Percentiles rank a stretch among this genome's conserved stretches.
Evolutionary conservation across 2,329 filamentous ascomycete genomes (phyloP).

Genomic region (Tetracladium maxilliforme): DNA sequence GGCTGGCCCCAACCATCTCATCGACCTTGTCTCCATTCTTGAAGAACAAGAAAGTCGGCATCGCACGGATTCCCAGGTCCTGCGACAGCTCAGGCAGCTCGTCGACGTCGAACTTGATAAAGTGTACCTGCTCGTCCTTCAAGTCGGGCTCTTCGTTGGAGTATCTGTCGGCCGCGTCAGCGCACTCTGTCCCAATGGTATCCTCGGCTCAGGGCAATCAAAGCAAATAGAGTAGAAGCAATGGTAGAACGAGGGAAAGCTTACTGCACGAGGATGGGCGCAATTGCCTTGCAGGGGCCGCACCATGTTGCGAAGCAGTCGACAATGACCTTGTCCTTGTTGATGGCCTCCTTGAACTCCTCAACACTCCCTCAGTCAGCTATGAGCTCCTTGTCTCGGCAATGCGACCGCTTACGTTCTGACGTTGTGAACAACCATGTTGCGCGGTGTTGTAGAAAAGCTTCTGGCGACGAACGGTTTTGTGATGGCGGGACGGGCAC

Average conservation of each 20-base stretch:
- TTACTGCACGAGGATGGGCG: slow-evolving; percentile 57
- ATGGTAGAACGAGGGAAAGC: slow-evolving; percentile 11
- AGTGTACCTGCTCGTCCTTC: too few species aligned
- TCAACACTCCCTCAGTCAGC: too few species aligned
- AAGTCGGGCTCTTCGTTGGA: slow-evolving; percentile 40
- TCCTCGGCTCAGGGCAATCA: not conserved
- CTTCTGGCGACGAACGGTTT: slow-evolving; percentile 6
- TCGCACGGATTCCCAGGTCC: slow-evolving; percentile 70
- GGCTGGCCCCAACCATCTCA: slow-evolving; percentile 71
- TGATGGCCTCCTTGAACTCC: slow-evolving; percentile 41
- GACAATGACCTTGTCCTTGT: slow-evolving; percentile 47
- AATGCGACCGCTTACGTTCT: slow-evolving; percentile 15
- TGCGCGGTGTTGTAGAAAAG: slow-evolving; percentile 22
- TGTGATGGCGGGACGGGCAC: too few species aligned
- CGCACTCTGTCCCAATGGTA: not conserved
- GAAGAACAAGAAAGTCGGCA: slow-evolving; percentile 86
- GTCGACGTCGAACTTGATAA: slow-evolving; percentile 89
- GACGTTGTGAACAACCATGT: slow-evolving; percentile 29
- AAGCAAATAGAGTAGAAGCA: too few species aligned
- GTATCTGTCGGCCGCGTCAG: slow-evolving; percentile 27
- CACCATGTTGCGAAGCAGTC: slow-evolving; percentile 90
- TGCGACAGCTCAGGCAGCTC: slow-evolving; percentile 59
- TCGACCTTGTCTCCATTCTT: slow-evolving; percentile 59
- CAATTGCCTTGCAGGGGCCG: slow-evolving; percentile 85
- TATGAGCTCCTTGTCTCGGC: too few species aligned